Evolutionary conservation across 352 stramenopile genomes (phyloP).

Genomic region (Globisporangium megalacanthum): DNA sequence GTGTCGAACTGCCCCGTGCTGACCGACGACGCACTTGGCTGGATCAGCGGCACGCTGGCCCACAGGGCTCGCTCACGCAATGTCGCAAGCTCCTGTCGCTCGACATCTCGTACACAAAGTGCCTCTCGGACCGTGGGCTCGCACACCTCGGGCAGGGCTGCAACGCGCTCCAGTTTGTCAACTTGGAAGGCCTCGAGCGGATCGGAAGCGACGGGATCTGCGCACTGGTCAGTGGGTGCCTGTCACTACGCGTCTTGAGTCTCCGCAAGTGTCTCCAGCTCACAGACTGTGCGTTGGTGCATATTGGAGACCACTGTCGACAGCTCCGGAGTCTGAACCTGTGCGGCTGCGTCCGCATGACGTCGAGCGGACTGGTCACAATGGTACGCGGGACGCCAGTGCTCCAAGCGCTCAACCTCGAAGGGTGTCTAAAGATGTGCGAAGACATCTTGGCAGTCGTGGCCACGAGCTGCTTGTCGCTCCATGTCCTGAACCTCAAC

Average conservation of each 20-base stretch:
- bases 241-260: slow-evolving; percentile 49
- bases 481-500: slow-evolving; percentile 67
- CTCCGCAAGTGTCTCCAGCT: slow-evolving; percentile 59
- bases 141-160: slow-evolving; percentile 44
- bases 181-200: slow-evolving; percentile 57
- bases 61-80: slow-evolving; percentile 58
- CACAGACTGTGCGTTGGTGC: slow-evolving; percentile 33
- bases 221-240: slow-evolving; percentile 42
- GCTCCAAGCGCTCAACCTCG: slow-evolving; percentile 62
- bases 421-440: slow-evolving; percentile 59
- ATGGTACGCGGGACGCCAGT: slow-evolving; percentile 44
- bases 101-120: slow-evolving; percentile 54
- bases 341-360: slow-evolving; percentile 51
- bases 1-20: slow-evolving; percentile 50
- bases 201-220: slow-evolving; percentile 47
- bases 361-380: slow-evolving; percentile 39
- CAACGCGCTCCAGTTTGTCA: slow-evolving; percentile 60
- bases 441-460: slow-evolving; percentile 65
- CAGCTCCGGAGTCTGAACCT: slow-evolving; percentile 63
- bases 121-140: slow-evolving; percentile 58
- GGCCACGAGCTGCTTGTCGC: slow-evolving; percentile 38
- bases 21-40: slow-evolving; percentile 69
- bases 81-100: slow-evolving; percentile 58
- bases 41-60: slow-evolving; percentile 56
- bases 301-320: slow-evolving; percentile 40